Percentiles rank a stretch among this genome's conserved stretches.
These are phyloP conservation scores for Boletus sp. DNA, from an alignment of 768 basidiomycete species.

Conservation along the genomic window DNA sequence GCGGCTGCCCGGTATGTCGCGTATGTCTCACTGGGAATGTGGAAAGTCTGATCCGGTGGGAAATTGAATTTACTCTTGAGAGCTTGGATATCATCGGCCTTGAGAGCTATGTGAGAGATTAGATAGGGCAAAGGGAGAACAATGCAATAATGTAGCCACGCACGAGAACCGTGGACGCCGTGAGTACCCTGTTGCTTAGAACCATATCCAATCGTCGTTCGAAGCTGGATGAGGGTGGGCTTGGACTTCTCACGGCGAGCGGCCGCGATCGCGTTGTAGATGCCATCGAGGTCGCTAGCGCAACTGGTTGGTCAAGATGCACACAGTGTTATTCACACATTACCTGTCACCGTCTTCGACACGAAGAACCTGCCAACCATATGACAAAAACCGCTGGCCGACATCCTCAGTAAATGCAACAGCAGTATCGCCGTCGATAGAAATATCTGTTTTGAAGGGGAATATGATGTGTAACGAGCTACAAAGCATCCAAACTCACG, in stretches of 20 bases:
- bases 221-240: constrained; percentile 83
- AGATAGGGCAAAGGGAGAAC: constrained; percentile 3
- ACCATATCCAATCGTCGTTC: constrained; percentile 91
- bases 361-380: constrained; percentile 92
- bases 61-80: constrained; percentile 86
- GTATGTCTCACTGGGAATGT: constrained; percentile 72
- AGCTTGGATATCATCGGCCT: constrained; percentile 83
- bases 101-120: constrained; percentile 58
- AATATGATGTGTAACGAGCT: constrained; percentile 1
- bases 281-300: constrained; percentile 68
- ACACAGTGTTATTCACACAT: constrained; percentile 15
- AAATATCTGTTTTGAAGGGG: constrained; percentile 62
- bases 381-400: constrained; percentile 80
- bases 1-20: constrained; percentile 65
- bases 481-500: constrained; percentile 47
- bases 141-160: constrained; percentile 34
- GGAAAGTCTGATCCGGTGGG: constrained; percentile 73
- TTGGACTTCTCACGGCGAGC: constrained; percentile 75
- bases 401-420: constrained; percentile 95
- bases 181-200: constrained; percentile 93
- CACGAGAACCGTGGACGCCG: constrained; percentile 91
- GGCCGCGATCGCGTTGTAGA: constrained; percentile 75
- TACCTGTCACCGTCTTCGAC: constrained; percentile 80
- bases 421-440: constrained; percentile 92
- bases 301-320: constrained; percentile 10